phyloP scores from a whole-genome alignment of 2,329 filamentous ascomycete genomes.

The Microsporum audouinii region DNA sequence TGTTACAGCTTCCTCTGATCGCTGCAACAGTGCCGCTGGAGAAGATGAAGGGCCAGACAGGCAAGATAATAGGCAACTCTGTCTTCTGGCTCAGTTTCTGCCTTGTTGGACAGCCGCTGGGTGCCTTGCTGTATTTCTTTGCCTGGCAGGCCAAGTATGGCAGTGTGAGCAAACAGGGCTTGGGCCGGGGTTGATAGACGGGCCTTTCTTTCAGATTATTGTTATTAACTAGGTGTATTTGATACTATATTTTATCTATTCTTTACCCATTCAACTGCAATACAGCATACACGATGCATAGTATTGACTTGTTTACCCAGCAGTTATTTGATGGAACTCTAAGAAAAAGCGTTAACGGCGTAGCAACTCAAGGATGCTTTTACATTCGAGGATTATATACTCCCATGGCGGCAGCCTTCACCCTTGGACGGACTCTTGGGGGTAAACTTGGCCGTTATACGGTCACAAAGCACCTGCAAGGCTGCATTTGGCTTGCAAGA shows the following conservation, averaged over 20 bases:
- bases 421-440: slow-evolving; percentile 1
- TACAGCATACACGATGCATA: no score
- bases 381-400: not conserved
- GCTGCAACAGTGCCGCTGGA: slow-evolving; percentile 66
- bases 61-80: slow-evolving; percentile 74
- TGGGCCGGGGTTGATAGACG: not conserved
- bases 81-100: slow-evolving; percentile 98
- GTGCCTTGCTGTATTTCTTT: slow-evolving; percentile 89
- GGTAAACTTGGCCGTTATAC: slow-evolving; percentile 5
- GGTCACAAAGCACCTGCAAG: slow-evolving; percentile 10
- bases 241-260: not conserved
- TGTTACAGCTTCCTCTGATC: slow-evolving; percentile 83
- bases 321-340: no score
- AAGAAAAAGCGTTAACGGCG: no score
- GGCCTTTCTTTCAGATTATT: not conserved
- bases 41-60: slow-evolving; percentile 62
- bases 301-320: no score
- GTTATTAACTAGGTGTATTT: not conserved
- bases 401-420: not conserved
- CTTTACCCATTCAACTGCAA: no score
- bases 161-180: slow-evolving; percentile 47
- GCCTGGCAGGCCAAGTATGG: slow-evolving; percentile 98
- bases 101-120: slow-evolving; percentile 85
- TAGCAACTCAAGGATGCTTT: no score
- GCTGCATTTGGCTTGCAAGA: slow-evolving; percentile 8